Evolutionary conservation across 495 filamentous ascomycete genomes (phyloP).

Genomic region (Bryoglossum gracile): DNA sequence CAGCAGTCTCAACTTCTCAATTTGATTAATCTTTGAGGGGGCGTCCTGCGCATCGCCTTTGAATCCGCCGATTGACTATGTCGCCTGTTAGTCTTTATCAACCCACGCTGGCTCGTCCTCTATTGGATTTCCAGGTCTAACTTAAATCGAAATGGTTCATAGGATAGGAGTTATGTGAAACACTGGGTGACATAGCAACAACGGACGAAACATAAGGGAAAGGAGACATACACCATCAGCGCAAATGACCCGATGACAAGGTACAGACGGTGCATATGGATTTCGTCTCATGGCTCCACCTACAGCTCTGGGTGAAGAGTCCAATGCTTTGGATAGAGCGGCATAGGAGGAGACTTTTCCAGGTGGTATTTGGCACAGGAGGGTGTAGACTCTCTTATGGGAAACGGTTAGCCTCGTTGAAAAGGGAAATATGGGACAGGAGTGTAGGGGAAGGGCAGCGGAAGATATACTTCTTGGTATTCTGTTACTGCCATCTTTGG

Average conservation of each 20-base stretch:
- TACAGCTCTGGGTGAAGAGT: constrained; percentile 69
- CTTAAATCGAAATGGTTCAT: too few relatives aligned
- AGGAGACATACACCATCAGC: constrained; percentile 17
- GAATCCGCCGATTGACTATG: constrained; percentile 42
- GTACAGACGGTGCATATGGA: constrained; percentile 59
- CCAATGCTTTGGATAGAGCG: constrained; percentile 55
- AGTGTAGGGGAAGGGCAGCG: not conserved
- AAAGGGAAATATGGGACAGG: not conserved
- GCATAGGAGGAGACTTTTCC: constrained; percentile 70
- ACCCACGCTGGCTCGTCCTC: not conserved
- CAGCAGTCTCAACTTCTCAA: constrained; percentile 39
- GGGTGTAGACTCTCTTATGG: constrained; percentile 24
- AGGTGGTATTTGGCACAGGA: constrained; percentile 61
- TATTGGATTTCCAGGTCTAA: too few relatives aligned
- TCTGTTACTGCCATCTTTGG: constrained; percentile 18
- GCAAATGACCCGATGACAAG: constrained; percentile 43
- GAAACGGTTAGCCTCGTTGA: not conserved
- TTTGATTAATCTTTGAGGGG: constrained; percentile 37
- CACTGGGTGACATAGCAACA: too few relatives aligned
- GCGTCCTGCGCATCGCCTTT: constrained; percentile 44
- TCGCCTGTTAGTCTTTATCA: constrained; percentile 23
- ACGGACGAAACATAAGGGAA: not conserved
- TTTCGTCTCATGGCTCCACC: constrained; percentile 70
- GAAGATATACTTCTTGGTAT: constrained; percentile 16
- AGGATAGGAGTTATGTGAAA: too few relatives aligned